Percentiles rank a stretch among this genome's conserved stretches.
phyloP scores from a whole-genome alignment of 176 grass and related monocot species.

The Puya raimondii region DNA sequence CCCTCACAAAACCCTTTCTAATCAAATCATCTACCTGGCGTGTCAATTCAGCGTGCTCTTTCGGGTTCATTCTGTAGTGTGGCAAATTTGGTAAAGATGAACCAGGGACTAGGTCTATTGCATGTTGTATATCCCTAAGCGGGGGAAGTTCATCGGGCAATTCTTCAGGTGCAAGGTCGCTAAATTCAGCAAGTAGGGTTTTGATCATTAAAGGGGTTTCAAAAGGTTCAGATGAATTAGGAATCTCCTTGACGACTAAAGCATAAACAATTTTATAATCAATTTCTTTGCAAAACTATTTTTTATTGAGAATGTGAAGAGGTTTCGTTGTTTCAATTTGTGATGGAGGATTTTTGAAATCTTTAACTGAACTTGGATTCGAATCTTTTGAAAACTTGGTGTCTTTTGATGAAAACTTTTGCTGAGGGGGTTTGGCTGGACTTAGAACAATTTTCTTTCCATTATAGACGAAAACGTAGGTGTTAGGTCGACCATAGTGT shows the following conservation, averaged over 20 bases:
- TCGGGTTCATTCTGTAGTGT: background rate
- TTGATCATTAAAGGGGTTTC: background rate
- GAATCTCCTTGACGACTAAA: background rate
- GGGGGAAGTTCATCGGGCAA: background rate
- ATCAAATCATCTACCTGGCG: background rate
- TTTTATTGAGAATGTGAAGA: background rate
- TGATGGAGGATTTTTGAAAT: background rate
- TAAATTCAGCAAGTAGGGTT: background rate
- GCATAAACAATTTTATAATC: background rate
- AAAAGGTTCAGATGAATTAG: background rate
- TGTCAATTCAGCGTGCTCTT: constrained; percentile 1
- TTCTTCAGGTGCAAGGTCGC: background rate
- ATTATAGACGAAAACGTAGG: background rate
- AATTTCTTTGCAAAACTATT: background rate
- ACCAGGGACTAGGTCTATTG: background rate
- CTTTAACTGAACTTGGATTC: background rate
- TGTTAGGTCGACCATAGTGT: background rate
- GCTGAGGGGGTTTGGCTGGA: background rate
- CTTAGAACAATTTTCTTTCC: background rate
- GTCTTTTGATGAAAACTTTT: background rate
- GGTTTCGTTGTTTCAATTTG: background rate
- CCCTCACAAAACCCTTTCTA: constrained; percentile 7
- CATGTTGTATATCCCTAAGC: constrained; percentile 7
- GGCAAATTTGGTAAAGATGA: background rate
- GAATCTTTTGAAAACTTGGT: background rate